phyloP scores from a whole-genome alignment of 2,329 filamentous ascomycete genomes.

The Colletotrichum graminicola region DNA sequence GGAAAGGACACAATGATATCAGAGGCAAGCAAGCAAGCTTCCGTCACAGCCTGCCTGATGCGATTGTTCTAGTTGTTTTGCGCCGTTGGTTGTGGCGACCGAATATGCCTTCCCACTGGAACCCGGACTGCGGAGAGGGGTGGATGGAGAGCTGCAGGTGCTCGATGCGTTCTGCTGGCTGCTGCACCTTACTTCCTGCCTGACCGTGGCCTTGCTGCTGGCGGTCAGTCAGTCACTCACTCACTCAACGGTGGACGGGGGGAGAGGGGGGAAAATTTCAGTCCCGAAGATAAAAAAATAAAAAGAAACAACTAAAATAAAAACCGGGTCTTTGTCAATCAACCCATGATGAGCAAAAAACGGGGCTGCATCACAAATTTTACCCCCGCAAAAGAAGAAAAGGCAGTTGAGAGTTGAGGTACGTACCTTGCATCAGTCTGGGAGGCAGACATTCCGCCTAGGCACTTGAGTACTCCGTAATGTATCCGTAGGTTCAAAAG shows the following conservation, averaged over 20 bases:
- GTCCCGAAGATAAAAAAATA: too few species aligned
- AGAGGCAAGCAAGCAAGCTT: conserved; percentile 13
- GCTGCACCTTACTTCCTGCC: background rate
- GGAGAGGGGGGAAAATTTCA: too few species aligned
- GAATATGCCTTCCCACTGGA: background rate
- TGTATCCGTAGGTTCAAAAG: too few species aligned
- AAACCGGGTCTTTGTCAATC: conserved; percentile 11
- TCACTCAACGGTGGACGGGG: background rate
- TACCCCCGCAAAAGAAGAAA: conserved; percentile 41
- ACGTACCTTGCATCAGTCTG: background rate
- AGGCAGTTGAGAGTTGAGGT: background rate
- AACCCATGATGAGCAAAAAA: conserved; percentile 41
- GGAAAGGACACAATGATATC: background rate
- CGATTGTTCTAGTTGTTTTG: conserved; percentile 9
- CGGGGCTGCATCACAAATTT: conserved; percentile 44
- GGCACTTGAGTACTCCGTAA: too few species aligned
- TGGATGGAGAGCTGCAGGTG: background rate
- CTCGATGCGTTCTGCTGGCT: background rate
- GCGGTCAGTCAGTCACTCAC: background rate
- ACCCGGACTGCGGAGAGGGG: background rate
- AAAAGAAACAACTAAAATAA: conserved; percentile 1
- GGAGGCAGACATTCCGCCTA: too few species aligned
- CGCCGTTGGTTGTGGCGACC: background rate
- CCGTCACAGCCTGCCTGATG: background rate
- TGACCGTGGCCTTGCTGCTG: background rate